These are phyloP conservation scores for Paecilomyces formosus DNA, from an alignment of 2,329 filamentous ascomycete genomes.

Conservation along the genomic window DNA sequence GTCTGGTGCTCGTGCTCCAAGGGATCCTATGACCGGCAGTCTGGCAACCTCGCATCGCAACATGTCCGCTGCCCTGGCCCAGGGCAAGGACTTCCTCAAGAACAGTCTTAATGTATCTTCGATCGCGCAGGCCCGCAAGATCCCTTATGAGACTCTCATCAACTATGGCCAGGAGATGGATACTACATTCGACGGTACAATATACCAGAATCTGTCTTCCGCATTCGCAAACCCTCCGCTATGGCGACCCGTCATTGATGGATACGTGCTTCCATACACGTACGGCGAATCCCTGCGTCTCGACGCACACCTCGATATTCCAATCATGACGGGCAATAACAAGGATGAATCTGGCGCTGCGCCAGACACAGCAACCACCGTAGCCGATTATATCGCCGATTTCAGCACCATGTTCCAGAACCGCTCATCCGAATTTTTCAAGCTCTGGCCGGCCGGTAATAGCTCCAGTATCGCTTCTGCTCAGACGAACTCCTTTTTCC, in stretches of 20 bases:
- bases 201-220: conserved; percentile 12
- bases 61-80: conserved; percentile 13
- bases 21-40: conserved; percentile 19
- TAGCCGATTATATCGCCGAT: conserved; percentile 9
- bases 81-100: conserved; percentile 26
- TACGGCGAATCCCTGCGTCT: conserved; percentile 13
- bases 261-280: conserved; percentile 17
- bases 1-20: conserved; percentile 21
- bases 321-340: conserved; percentile 24
- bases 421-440: conserved; percentile 11
- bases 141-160: conserved; percentile 31
- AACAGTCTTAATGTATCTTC: conserved; percentile 29
- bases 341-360: conserved; percentile 16
- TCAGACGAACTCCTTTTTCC: conserved; percentile 15
- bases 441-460: conserved; percentile 17
- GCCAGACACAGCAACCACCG: conserved; percentile 4
- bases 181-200: conserved; percentile 15
- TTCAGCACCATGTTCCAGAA: conserved; percentile 13
- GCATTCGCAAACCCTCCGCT: conserved; percentile 14
- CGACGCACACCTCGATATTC: conserved; percentile 15
- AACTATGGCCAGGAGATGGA: conserved; percentile 11
- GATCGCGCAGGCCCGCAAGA: conserved; percentile 32
- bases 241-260: conserved; percentile 21
- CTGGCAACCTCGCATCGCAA: conserved; percentile 18
- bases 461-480: conserved; percentile 10